Evolutionary conservation across 2,329 filamentous ascomycete genomes (phyloP).

Genomic region (Monilinia fructicola): DNA sequence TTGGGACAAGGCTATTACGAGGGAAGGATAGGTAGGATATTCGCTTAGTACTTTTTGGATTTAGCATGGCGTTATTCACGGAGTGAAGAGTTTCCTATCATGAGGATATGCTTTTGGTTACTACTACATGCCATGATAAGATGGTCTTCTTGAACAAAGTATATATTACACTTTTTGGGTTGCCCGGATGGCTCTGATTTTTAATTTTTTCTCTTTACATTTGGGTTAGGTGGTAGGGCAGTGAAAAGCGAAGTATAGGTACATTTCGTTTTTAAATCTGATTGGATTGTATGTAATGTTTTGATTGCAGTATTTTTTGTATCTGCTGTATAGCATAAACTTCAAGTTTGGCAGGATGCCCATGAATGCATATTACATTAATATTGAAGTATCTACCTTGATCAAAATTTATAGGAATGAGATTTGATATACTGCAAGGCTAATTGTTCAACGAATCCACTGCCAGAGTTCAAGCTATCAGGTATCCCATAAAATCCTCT

Average conservation of each 20-base stretch:
- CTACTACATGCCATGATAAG: constrained; percentile 1
- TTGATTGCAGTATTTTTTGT: not conserved
- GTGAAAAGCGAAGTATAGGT: not conserved
- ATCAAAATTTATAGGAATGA: too few species aligned
- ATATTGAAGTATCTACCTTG: too few species aligned
- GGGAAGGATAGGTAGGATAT: constrained; percentile 20
- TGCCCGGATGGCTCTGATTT: not conserved
- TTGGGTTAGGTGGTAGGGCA: not conserved
- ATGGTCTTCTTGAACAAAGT: constrained; percentile 6
- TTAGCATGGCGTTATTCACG: constrained; percentile 19
- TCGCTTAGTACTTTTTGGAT: constrained; percentile 11
- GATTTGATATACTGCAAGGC: too few species aligned
- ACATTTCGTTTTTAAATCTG: not conserved
- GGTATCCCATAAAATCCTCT: too few species aligned
- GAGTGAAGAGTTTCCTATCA: not conserved
- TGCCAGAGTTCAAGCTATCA: too few species aligned
- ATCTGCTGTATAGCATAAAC: not conserved
- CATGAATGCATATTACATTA: not conserved
- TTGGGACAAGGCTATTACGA: constrained; percentile 13
- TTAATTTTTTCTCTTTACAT: not conserved
- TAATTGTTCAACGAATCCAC: too few species aligned
- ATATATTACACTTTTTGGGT: not conserved
- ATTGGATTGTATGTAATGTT: not conserved
- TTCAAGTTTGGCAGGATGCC: not conserved
- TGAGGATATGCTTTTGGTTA: constrained; percentile 3